phyloP scores from a whole-genome alignment of 129 eudicot species.

The Artemisia annua region DNA sequence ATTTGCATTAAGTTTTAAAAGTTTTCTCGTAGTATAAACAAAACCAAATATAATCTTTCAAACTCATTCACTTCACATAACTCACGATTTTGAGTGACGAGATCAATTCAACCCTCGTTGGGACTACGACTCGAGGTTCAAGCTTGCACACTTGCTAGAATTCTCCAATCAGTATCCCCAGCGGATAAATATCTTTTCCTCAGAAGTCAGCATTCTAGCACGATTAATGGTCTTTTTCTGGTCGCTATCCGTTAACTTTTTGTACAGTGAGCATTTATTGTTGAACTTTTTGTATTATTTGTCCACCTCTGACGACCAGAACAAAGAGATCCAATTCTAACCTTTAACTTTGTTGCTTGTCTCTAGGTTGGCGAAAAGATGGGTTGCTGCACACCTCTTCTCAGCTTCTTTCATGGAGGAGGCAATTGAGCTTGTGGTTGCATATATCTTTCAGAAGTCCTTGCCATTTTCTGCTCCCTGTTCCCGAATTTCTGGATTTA shows the following conservation, averaged over 20 bases:
- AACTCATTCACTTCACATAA: too few relatives aligned
- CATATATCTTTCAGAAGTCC: constrained; percentile 65
- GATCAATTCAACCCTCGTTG: too few relatives aligned
- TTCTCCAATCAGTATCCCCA: too few relatives aligned
- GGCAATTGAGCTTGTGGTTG: constrained; percentile 82
- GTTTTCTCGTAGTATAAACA: too few relatives aligned
- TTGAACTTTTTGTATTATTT: constrained; percentile 3
- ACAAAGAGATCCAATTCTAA: background rate
- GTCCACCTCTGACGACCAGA: constrained; percentile 3
- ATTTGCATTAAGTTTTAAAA: too few relatives aligned
- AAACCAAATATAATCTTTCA: too few relatives aligned
- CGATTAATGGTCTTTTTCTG: constrained; percentile 82
- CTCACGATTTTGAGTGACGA: too few relatives aligned
- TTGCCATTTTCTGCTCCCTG: constrained; percentile 74
- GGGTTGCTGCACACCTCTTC: constrained; percentile 93
- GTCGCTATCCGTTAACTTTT: constrained; percentile 71
- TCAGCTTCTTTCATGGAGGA: constrained; percentile 67
- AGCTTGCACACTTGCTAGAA: too few relatives aligned
- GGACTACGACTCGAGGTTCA: too few relatives aligned
- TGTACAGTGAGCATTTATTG: constrained; percentile 55
- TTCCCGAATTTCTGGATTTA: constrained; percentile 77
- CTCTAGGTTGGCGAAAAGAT: constrained; percentile 21
- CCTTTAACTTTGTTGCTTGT: constrained; percentile 12
- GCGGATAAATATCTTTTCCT: constrained; percentile 64
- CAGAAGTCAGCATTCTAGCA: constrained; percentile 87